Evolutionary conservation across 345 rosid genomes (phyloP).

Genomic region (Isatis tinctoria): DNA sequence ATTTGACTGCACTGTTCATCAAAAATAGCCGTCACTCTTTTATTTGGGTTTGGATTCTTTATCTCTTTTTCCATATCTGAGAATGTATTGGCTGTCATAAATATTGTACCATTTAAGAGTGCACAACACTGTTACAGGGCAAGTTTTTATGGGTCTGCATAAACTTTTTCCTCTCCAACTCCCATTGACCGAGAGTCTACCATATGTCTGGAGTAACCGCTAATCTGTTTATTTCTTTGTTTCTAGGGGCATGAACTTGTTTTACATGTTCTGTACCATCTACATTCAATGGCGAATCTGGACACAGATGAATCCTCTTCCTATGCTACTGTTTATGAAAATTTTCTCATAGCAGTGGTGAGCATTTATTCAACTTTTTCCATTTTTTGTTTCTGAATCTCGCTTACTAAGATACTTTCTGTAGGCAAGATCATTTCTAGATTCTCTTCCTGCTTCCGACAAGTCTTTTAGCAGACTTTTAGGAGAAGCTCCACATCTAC

Average conservation of each 20-base stretch:
- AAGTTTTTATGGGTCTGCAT: background rate
- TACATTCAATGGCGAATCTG: slow-evolving; percentile 49
- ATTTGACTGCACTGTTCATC: slow-evolving; percentile 10
- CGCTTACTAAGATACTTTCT: slow-evolving; percentile 31
- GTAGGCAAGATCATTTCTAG: slow-evolving; percentile 84
- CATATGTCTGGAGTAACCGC: slow-evolving; percentile 9
- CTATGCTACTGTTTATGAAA: slow-evolving; percentile 61
- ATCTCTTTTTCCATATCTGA: background rate
- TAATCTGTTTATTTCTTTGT: slow-evolving; percentile 19
- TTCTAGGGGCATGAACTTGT: slow-evolving; percentile 92
- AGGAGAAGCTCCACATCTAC: slow-evolving; percentile 84
- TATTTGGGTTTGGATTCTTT: background rate
- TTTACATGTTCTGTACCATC: slow-evolving; percentile 73
- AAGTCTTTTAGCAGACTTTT: slow-evolving; percentile 92
- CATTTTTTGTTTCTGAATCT: slow-evolving; percentile 18
- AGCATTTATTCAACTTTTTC: slow-evolving; percentile 29
- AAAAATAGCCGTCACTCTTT: slow-evolving; percentile 1
- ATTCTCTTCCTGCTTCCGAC: slow-evolving; percentile 85
- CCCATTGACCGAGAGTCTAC: slow-evolving; percentile 5
- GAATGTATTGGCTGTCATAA: slow-evolving; percentile 9
- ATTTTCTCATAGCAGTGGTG: slow-evolving; percentile 83
- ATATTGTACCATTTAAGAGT: slow-evolving; percentile 5
- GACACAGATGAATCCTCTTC: slow-evolving; percentile 48
- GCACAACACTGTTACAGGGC: slow-evolving; percentile 7
- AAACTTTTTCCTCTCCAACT: slow-evolving; percentile 2